phyloP scores from a whole-genome alignment of 2,329 filamentous ascomycete species.

The Botrytis medusae region DNA sequence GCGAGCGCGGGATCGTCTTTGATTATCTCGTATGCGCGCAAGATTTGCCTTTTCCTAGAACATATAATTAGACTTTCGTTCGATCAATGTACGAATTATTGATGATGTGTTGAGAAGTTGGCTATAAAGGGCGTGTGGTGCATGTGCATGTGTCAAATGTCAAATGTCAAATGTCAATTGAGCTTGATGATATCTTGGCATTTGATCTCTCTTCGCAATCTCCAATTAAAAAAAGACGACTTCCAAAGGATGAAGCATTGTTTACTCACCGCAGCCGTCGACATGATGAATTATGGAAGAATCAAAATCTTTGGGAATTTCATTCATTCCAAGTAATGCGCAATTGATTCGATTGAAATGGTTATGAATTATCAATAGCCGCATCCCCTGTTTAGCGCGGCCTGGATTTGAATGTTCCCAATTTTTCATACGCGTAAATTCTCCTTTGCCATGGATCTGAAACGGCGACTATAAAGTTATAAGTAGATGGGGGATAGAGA shows the following conservation, averaged over 20 bases:
- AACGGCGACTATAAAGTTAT: not conserved
- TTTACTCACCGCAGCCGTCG: constrained; percentile 11
- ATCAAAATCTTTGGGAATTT: not conserved
- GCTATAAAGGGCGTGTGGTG: not conserved
- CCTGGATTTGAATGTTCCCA: not conserved
- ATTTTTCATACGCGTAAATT: constrained; percentile 1
- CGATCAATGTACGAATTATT: not conserved
- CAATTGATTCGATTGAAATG: constrained; percentile 4
- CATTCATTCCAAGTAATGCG: not conserved
- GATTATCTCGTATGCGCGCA: constrained; percentile 72
- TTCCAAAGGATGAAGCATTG: not conserved
- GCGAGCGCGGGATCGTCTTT: constrained; percentile 71
- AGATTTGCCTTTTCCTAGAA: constrained; percentile 40
- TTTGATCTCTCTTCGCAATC: not conserved
- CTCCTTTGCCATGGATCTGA: not conserved
- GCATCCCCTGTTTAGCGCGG: constrained; percentile 7
- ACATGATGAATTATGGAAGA: not conserved
- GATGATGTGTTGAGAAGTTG: not conserved
- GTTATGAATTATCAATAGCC: not conserved
- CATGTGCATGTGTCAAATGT: not conserved
- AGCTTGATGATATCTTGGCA: constrained; percentile 7
- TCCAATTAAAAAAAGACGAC: not conserved
- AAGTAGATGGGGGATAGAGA: not conserved
- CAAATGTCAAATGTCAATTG: not conserved
- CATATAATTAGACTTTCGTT: constrained; percentile 6